Base-by-base conservation (phyloP, 140 eudicot genomes). In the Bidens hawaiensis region DNA sequence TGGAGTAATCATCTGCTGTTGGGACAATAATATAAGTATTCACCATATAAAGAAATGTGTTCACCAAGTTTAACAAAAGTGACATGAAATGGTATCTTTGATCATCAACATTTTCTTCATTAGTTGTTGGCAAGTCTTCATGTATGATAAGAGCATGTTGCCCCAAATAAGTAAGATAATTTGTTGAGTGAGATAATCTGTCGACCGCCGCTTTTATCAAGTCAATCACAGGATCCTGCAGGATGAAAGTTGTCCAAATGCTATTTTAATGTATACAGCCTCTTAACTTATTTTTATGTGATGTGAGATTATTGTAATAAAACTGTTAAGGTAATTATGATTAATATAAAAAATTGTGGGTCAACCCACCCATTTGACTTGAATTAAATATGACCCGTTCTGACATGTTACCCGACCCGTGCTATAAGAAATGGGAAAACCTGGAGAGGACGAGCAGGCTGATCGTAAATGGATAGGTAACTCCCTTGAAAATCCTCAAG, bases 1-100 rank as follows among this genome's bases (percentile, higher is more conserved):
- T 68, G 31, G 99, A 83, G 68, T 93, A 93, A 65, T 82, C 83
- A 71, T 93, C 99, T 7, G 99, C 99, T 59, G 99, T 88, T 12
- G 99, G 99, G 52, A 93, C 99, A 60, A 93, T 88, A 42, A 88
- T 93, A 62, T 93, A 93, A 0, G 99, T 85, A 64, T 88, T 93
- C 74, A 88, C 96, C 99, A 93, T 88, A 72, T 93, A 93, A 40
- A 88, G 83, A 68, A 93, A 93, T 43, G 99, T 81, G 67, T 88
- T 93, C 24, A 68, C 85, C 75, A 88, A 78, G 72, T 93, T 93
- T 54, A 93, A 71, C 33, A 85, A 65, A 62, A 93, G 99, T 8
- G 99, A 88, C 90, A 82, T 77, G 62, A 88, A 83, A 75, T 93
- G 82, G 71, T 85, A 93, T 76, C 81, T 59, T 49, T 75, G 66